These are phyloP conservation scores for Dactylellina parvicollis DNA, from an alignment of 2,329 filamentous ascomycete genomes.

Conservation along the genomic window DNA sequence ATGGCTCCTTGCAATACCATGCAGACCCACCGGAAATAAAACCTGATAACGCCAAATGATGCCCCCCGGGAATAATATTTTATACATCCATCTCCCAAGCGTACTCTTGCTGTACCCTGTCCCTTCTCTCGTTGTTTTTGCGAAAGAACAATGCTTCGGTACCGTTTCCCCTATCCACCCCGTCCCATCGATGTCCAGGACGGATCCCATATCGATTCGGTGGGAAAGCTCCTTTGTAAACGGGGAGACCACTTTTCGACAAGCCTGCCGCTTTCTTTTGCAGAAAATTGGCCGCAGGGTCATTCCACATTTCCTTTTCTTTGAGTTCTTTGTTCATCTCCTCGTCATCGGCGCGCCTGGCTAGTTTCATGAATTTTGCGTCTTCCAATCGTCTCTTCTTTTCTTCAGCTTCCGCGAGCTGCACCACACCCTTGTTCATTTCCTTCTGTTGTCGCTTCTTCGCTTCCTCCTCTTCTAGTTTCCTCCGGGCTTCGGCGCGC, in stretches of 20 bases:
- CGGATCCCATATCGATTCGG: constrained; percentile 94
- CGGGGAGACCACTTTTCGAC: constrained; percentile 68
- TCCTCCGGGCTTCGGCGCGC: constrained; percentile 83
- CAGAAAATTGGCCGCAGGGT: constrained; percentile 87
- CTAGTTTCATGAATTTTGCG: constrained; percentile 82
- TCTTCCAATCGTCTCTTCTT: constrained; percentile 77
- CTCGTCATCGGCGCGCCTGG: constrained; percentile 82
- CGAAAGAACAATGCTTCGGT: constrained; percentile 95
- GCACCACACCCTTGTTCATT: constrained; percentile 84
- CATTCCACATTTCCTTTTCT: constrained; percentile 84
- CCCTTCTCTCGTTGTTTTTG: constrained; percentile 79
- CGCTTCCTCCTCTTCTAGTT: constrained; percentile 74
- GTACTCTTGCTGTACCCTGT: constrained; percentile 83
- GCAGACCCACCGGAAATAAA: neutral
- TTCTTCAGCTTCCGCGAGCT: constrained; percentile 73
- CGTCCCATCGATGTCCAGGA: constrained; percentile 95
- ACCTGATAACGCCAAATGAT: constrained; percentile 18
- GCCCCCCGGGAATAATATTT: neutral
- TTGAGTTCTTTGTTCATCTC: constrained; percentile 86
- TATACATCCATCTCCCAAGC: constrained; percentile 96
- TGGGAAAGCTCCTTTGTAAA: constrained; percentile 81
- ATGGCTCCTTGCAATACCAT: neutral
- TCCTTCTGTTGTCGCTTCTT: constrained; percentile 74
- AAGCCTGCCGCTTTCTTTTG: constrained; percentile 63
- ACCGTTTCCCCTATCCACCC: constrained; percentile 90